These are phyloP conservation scores for Hypoxylon sp. DNA, from an alignment of 2,329 filamentous ascomycete species.

Conservation along the genomic window DNA sequence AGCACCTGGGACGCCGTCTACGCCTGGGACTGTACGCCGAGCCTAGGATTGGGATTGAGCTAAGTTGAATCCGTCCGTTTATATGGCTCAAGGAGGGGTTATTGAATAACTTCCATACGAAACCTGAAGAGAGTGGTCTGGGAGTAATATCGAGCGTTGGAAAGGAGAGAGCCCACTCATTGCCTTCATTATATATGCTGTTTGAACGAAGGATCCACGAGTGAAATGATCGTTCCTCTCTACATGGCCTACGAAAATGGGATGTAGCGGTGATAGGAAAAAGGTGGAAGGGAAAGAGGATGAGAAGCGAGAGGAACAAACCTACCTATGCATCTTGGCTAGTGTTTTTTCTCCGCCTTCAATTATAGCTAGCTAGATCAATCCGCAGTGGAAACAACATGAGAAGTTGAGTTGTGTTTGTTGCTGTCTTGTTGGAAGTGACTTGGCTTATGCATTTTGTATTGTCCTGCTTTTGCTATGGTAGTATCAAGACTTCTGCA, in stretches of 20 bases:
- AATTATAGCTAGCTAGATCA: not conserved
- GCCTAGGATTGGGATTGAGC: constrained; percentile 10
- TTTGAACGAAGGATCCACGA: not conserved
- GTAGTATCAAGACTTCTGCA: not conserved
- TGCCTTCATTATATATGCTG: not conserved
- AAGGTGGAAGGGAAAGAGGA: not conserved
- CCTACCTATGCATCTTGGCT: not conserved
- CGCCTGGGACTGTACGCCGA: constrained; percentile 16
- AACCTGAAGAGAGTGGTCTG: not conserved
- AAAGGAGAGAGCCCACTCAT: not conserved
- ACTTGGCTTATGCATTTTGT: not conserved
- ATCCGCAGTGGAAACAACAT: not conserved
- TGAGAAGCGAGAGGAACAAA: not conserved
- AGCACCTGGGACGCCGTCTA: constrained; percentile 35
- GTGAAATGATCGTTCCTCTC: not conserved
- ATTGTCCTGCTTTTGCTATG: not conserved
- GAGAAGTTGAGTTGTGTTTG: not conserved
- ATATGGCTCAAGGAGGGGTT: not conserved
- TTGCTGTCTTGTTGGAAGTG: not conserved
- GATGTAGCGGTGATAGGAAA: not conserved
- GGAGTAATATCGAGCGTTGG: not conserved
- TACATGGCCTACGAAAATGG: not conserved
- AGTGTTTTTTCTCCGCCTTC: not conserved
- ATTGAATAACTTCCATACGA: not conserved
- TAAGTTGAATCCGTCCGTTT: not conserved